Evolutionary conservation across 768 basidiomycete genomes (phyloP).

Genomic region (Russula dissimulans): DNA sequence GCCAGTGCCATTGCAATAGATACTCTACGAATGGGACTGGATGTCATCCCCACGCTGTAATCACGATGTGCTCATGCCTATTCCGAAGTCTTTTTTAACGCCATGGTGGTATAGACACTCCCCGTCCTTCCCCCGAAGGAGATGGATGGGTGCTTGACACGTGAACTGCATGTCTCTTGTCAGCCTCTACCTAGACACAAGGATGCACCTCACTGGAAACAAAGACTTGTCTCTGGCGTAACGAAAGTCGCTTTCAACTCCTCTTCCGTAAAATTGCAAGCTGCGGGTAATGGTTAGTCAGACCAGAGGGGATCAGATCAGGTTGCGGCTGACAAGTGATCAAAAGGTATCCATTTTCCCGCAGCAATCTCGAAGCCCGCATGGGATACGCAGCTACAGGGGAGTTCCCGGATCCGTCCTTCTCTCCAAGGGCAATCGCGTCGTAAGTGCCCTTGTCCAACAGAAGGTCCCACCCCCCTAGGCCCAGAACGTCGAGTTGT

Average conservation of each 20-base stretch:
- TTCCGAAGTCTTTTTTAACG: constrained; percentile 42
- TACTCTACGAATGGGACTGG: constrained; percentile 55
- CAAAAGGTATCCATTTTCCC: constrained; percentile 59
- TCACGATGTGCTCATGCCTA: neutral
- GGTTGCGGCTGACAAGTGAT: constrained; percentile 58
- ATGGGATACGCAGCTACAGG: constrained; percentile 53
- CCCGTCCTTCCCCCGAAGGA: constrained; percentile 72
- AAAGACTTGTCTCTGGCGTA: constrained; percentile 38
- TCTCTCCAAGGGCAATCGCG: constrained; percentile 65
- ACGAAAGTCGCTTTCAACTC: constrained; percentile 53
- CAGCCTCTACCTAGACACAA: neutral
- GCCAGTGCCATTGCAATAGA: constrained; percentile 58
- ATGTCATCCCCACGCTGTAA: constrained; percentile 36
- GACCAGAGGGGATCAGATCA: neutral
- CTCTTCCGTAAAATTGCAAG: constrained; percentile 80
- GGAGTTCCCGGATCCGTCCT: constrained; percentile 42
- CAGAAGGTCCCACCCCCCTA: constrained; percentile 56
- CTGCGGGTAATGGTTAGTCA: constrained; percentile 7
- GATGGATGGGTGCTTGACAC: constrained; percentile 62
- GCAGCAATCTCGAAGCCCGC: constrained; percentile 47
- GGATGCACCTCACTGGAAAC: constrained; percentile 49
- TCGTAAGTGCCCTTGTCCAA: constrained; percentile 88
- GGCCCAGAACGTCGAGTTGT: constrained; percentile 18
- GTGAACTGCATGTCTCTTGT: constrained; percentile 40
- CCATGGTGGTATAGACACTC: constrained; percentile 59